Evolutionary conservation across 2,329 filamentous ascomycete species (phyloP), one percentile per base, ranked within the genome.

Genomic region (Fusarium pseudonygamai): DNA sequence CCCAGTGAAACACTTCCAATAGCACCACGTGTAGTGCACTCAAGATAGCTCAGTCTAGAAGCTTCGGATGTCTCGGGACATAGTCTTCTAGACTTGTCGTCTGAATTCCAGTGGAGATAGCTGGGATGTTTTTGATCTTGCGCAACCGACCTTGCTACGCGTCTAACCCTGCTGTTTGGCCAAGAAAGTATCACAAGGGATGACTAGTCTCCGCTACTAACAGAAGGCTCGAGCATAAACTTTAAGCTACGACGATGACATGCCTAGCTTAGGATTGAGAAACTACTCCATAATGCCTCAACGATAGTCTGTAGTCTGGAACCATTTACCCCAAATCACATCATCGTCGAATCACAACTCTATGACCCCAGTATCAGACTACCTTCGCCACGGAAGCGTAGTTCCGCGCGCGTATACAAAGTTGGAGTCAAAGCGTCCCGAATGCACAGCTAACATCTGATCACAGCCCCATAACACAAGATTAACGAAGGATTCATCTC

Each of bases 401-500:
- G 24, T 26, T 56, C n/a, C 28, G 24, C 10, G 24, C 10, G 14
- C 28, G n/a, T 34, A 22, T 28, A 30, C 18, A 12, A 36, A 43
- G 14, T 28, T 43, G 37, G 37, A 37, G n/a, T 24, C 30, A 43
- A 13, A 26, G 26, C 37, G 50, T 24, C 37, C 7, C 26, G 22
- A 45, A 14, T 28, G 26, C 22, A 53, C 32, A 37, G 49, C 30
- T 37, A 10, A 28, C 45, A 42, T 30, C 30, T 30, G 26, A 70
- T n/a, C 8, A 39, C n/a, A n/a, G 45, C 70, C 50, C 67, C 64
- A 60, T 61, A 61, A 53, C 59, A 60, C 53, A 46, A 75, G 70
- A 75, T 72, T 53, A 45, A 57, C 62, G 70, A 72, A 64, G 68
- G 50, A 65, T 52, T 56, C 39, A 46, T 45, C 22, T 52, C 59